Base-by-base conservation (phyloP, 2,329 filamentous ascomycete species). In the Pseudonectria buxi region DNA sequence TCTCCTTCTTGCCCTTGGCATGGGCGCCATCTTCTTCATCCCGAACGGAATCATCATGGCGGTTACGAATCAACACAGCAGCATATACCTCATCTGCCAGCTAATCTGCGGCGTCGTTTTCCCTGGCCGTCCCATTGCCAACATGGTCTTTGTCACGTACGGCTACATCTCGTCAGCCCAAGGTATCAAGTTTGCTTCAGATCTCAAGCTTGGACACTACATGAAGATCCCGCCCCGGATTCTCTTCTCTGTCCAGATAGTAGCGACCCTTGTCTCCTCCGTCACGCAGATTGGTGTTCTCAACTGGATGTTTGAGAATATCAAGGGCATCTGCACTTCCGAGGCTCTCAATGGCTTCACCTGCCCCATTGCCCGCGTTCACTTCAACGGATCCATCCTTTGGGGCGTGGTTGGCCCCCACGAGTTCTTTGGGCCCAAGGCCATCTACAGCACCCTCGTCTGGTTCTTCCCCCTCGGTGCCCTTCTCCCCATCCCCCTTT, bases 31-130 rank as follows among this genome's bases (percentile, higher is more conserved):
- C 36, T 82, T 94, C 41, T 94, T 94, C 64, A 86, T 94, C 40
- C 87, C 87, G 10, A 90, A 92, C 45, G 87, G 87, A 41, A 92
- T 94, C 55, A 84, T 94, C 51, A 94, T 92, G 84, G 87, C 86
- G 12, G 86, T 94, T 47, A 94, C 87, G 9, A 94, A 92, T 57
- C 86, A 90, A 56, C 85, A 92, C 59, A 86, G 80, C 59, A 86
- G 81, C 58, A 86, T 90, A 46, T 92, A 90, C 57, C 72, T 92
- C 25, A 85, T 92, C 50, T 90, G 86, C 57, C 86, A 92, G 60
- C 73, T 94, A 38, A 81, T 92, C 45, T 90, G 85, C 44, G 87
- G 87, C 35, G 79, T 76, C 33, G 70, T 87, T 12, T 94, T 94
- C 56, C 86, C 86, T 1, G 87, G 87, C 18, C 81, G 83, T 1